A percentile compares a stretch with the other conserved stretches of the same genome.
These are phyloP conservation scores for Wolfiporia cocos DNA, from an alignment of 1,284 basidiomycete genomes.

Conservation along the genomic window DNA sequence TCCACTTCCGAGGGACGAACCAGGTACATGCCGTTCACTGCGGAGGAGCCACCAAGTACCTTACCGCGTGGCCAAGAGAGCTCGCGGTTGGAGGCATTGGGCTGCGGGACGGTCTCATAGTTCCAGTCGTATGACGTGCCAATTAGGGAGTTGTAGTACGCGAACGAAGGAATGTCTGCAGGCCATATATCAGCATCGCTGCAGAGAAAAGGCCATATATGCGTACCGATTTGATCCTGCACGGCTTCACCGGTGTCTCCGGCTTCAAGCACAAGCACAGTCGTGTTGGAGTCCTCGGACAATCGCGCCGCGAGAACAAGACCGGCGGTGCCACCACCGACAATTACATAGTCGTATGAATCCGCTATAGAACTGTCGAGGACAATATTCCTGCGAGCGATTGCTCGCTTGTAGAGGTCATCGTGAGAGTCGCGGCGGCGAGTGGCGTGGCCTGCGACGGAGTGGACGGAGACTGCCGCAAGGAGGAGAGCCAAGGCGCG, in stretches of 20 bases:
- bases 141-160: constrained; percentile 44
- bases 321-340: constrained; percentile 69
- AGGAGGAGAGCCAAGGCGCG: constrained; percentile 20
- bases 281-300: constrained; percentile 61
- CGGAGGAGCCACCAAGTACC: constrained; percentile 65
- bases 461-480: constrained; percentile 19
- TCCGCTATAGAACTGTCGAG: constrained; percentile 29
- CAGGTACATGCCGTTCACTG: constrained; percentile 70
- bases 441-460: constrained; percentile 11
- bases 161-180: constrained; percentile 42
- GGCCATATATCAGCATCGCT: no score
- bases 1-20: constrained; percentile 48
- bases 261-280: constrained; percentile 71
- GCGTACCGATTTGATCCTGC: constrained; percentile 30
- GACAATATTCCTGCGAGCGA: constrained; percentile 34
- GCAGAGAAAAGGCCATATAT: no score
- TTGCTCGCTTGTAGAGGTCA: constrained; percentile 16
- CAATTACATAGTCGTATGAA: constrained; percentile 53
- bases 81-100: constrained; percentile 29
- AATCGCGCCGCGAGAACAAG: constrained; percentile 67
- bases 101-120: constrained; percentile 50
- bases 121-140: constrained; percentile 57
- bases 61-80: constrained; percentile 58
- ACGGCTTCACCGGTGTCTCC: constrained; percentile 54
- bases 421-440: constrained; percentile 20